These are phyloP conservation scores for Lunularia cruciata DNA, from an alignment of 225 moss, liverwort and hornwort genomes.

Conservation along the genomic window DNA sequence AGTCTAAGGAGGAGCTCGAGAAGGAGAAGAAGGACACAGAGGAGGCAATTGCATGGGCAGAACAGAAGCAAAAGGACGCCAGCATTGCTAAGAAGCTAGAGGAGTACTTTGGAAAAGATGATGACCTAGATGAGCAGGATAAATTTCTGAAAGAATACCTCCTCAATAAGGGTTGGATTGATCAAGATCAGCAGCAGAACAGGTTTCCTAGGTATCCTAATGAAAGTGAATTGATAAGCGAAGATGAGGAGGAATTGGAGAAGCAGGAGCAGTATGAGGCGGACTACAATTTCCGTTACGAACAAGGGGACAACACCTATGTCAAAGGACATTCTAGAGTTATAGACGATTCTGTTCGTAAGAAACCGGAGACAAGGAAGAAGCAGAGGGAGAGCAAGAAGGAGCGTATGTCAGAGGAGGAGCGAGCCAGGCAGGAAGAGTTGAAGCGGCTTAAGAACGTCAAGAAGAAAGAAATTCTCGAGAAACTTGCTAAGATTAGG, in stretches of 20 bases:
- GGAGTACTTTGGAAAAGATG: constrained; percentile 89
- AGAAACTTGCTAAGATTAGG: constrained; percentile 72
- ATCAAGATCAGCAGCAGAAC: constrained; percentile 47
- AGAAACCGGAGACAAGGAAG: constrained; percentile 76
- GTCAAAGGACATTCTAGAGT: constrained; percentile 78
- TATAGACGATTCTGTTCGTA: constrained; percentile 71
- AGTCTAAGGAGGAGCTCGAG: constrained; percentile 61
- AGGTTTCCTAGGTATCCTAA: constrained; percentile 48
- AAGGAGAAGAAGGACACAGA: constrained; percentile 64
- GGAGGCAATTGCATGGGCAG: constrained; percentile 75
- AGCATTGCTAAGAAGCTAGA: constrained; percentile 66
- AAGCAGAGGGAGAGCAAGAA: constrained; percentile 67
- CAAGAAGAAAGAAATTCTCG: constrained; percentile 80
- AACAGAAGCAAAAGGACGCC: constrained; percentile 64
- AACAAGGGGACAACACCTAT: constrained; percentile 73
- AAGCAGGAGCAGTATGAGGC: constrained; percentile 85
- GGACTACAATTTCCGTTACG: constrained; percentile 81
- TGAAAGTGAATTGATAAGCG: constrained; percentile 58
- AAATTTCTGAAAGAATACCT: constrained; percentile 83
- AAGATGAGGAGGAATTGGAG: constrained; percentile 76
- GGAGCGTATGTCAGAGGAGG: constrained; percentile 65
- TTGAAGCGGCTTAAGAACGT: constrained; percentile 90
- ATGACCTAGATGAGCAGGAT: constrained; percentile 68
- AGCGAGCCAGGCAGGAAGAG: constrained; percentile 69
- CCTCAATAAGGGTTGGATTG: constrained; percentile 90